Evolutionary conservation across 257 asterid species (phyloP).

Genomic region (Rehmannia glutinosa): DNA sequence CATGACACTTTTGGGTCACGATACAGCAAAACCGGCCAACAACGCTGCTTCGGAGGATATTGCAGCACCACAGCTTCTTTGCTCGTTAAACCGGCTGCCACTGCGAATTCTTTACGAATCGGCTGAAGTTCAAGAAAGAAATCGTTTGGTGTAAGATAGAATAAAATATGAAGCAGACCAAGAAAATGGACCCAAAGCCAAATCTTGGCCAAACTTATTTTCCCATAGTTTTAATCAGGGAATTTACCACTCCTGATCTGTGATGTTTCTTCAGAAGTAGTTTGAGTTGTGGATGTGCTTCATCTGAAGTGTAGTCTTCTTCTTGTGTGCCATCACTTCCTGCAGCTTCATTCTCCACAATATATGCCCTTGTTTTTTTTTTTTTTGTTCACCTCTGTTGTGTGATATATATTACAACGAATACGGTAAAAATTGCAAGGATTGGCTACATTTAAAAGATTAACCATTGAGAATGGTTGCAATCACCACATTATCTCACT

Average conservation of each 20-base stretch:
- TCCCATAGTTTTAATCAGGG: neutral
- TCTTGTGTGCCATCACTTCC: no score
- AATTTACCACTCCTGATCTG: conserved; percentile 13
- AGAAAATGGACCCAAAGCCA: neutral
- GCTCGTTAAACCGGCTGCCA: neutral
- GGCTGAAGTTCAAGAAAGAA: neutral
- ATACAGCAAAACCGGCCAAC: no score
- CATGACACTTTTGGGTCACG: no score
- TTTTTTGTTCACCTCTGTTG: neutral
- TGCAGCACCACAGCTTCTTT: conserved; percentile 9
- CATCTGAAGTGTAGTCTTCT: neutral
- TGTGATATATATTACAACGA: neutral
- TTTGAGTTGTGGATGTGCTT: neutral
- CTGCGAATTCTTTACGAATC: neutral
- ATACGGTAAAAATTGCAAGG: neutral
- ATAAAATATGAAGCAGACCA: neutral
- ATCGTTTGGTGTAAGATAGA: no score
- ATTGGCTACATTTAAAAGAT: neutral
- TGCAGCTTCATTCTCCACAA: no score
- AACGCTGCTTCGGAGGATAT: no score
- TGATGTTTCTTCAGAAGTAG: neutral
- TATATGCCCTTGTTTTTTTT: no score
- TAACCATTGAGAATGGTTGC: neutral
- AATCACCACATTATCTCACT: no score
- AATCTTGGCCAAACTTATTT: neutral